Evolutionary conservation across 2,329 filamentous ascomycete genomes (phyloP).

Genomic region (Ophiostoma populinum): DNA sequence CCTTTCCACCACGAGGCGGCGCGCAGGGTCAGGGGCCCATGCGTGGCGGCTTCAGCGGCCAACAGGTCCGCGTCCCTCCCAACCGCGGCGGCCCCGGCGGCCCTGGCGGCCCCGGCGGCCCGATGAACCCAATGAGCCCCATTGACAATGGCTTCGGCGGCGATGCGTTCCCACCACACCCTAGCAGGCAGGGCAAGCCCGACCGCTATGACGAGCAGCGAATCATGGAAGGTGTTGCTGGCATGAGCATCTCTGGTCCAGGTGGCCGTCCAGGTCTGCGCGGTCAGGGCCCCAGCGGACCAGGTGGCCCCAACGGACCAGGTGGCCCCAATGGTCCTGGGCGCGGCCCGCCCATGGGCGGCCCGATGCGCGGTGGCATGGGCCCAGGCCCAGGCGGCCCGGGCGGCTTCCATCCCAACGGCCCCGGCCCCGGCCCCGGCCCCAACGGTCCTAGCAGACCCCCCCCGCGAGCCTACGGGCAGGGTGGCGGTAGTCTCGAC

Average conservation of each 20-base stretch:
- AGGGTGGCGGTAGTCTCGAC: slow-evolving; percentile 13
- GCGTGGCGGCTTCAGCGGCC: slow-evolving; percentile 19
- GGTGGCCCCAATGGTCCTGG: slow-evolving; percentile 6
- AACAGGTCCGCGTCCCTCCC: slow-evolving; percentile 17
- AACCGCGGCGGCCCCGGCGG: slow-evolving; percentile 12
- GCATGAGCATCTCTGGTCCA: slow-evolving; percentile 20
- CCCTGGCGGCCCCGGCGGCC: slow-evolving; percentile 14
- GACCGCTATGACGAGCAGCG: slow-evolving; percentile 24
- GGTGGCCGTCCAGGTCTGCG: too few relatives aligned
- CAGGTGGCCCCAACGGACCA: slow-evolving; percentile 11
- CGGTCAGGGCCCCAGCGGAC: neutral
- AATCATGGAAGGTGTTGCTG: slow-evolving; percentile 25
- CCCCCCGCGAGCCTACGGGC: too few relatives aligned
- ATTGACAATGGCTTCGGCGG: slow-evolving; percentile 21
- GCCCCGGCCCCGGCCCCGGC: slow-evolving; percentile 8
- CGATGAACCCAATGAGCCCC: slow-evolving; percentile 9
- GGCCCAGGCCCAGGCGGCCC: slow-evolving; percentile 7
- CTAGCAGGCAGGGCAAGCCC: slow-evolving; percentile 21
- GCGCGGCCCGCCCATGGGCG: slow-evolving; percentile 14
- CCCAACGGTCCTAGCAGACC: slow-evolving; percentile 11
- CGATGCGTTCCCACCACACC: slow-evolving; percentile 26
- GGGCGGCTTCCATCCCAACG: slow-evolving; percentile 2
- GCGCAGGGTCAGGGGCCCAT: slow-evolving; percentile 19
- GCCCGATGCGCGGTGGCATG: slow-evolving; percentile 7
- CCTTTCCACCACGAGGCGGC: slow-evolving; percentile 21